Evolutionary conservation across 2,329 filamentous ascomycete species (phyloP).

Genomic region (Alternaria sp.): DNA sequence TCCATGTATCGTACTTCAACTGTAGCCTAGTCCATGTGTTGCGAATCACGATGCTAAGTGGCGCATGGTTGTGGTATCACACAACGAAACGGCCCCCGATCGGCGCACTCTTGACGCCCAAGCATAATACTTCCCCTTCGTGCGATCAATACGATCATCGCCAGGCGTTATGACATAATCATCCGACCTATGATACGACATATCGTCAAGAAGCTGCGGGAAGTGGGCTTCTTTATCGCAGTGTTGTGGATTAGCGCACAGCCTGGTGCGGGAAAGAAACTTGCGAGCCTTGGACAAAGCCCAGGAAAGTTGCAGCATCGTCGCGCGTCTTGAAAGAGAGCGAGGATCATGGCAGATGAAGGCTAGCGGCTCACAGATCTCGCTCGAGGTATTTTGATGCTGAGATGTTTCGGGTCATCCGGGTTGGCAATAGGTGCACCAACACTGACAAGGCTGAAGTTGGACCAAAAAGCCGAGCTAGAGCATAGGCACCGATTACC

Average conservation of each 20-base stretch:
- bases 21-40: neutral
- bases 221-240: neutral
- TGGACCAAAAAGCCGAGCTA: neutral
- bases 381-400: neutral
- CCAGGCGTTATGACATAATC: neutral
- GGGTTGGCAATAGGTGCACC: neutral
- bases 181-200: neutral
- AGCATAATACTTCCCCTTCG: too few relatives aligned
- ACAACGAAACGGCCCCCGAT: neutral
- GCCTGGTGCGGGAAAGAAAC: neutral
- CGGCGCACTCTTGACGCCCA: neutral
- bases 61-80: neutral
- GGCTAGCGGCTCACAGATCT: too few relatives aligned
- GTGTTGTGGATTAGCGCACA: neutral
- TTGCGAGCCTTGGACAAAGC: neutral
- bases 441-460: neutral
- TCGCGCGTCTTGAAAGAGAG: neutral
- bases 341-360: too few relatives aligned
- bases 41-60: neutral
- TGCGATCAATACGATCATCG: too few relatives aligned
- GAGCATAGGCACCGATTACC: neutral
- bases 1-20: rapidly evolving
- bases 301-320: neutral
- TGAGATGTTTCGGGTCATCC: neutral
- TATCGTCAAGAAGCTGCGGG: neutral